A percentile compares a stretch with the other conserved stretches of the same genome.
These are phyloP conservation scores for Digitaria exilis DNA, from an alignment of 202 grass and related monocot genomes.

Conservation along the genomic window DNA sequence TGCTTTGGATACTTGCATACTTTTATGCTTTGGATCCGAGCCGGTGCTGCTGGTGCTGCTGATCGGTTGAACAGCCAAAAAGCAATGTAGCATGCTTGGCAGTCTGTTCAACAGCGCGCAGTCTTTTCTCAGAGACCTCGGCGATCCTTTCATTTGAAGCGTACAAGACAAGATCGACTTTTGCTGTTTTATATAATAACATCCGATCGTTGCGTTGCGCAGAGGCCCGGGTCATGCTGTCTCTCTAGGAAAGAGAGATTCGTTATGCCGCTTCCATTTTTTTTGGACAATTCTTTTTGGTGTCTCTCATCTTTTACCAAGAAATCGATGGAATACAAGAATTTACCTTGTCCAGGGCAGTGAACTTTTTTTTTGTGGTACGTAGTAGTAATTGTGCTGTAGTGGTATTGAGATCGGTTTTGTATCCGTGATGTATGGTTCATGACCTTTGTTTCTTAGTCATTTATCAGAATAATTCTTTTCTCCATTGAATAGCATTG, in stretches of 20 bases:
- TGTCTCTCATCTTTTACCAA: neutral
- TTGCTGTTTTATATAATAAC: neutral
- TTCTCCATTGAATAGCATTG: neutral
- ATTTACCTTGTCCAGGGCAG: neutral
- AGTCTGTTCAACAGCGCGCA: neutral
- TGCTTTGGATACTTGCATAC: too few relatives aligned
- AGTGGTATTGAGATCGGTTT: too few relatives aligned
- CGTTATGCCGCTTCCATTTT: neutral
- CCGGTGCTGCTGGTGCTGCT: too few relatives aligned
- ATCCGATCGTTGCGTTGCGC: neutral
- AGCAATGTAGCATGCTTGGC: too few relatives aligned
- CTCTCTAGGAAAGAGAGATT: neutral
- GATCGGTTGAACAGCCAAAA: too few relatives aligned
- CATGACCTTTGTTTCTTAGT: neutral
- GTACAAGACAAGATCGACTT: neutral
- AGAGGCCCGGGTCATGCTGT: neutral
- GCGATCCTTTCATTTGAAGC: too few relatives aligned
- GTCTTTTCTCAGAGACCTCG: neutral
- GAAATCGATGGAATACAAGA: neutral
- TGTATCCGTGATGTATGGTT: slow-evolving; percentile 45
- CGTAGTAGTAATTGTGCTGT: too few relatives aligned
- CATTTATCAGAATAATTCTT: neutral
- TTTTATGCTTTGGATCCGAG: too few relatives aligned
- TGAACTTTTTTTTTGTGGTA: too few relatives aligned
- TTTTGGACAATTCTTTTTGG: neutral